Evolutionary conservation across 129 eudicot species (phyloP), one percentile per base, ranked within the genome.

Genomic region (Lonicera japonica): DNA sequence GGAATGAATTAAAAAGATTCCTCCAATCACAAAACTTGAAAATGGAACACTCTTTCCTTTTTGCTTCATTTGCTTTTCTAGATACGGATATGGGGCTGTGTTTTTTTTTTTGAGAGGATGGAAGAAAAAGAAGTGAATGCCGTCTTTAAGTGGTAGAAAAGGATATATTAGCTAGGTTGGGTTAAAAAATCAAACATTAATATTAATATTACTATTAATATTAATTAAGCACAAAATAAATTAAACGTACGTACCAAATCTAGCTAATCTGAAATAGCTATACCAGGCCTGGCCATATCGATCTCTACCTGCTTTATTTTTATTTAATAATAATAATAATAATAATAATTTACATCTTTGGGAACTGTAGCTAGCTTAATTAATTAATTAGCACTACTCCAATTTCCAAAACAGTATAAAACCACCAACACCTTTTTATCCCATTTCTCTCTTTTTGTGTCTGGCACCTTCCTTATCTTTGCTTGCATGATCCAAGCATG

Each of bases 11-110:
- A 29, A 73, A n/a, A 67, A 73, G 72, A 76, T 76, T 80, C 82
- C 91, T 83, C 95, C 91, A 89, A 89, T 83, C 86, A 88, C 84
- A 70, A 73, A 25, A 83, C 86, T 73, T 83, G 63, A 82, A 83
- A 82, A 78, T 79, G 80, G 57, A 69, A 41, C 61, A 8, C 45
- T 60, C 6, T 29, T 29, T 2, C 36, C n/a, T n/a, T n/a, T n/a
- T n/a, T n/a, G n/a, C n/a, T n/a, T n/a, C n/a, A n/a, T 29, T 63
- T 23, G 21, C 77, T 76, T 82, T 86, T 63, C 63, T 43, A 76
- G 86, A 83, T 87, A 81, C 82, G 83, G 75, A 80, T 77, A 81
- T 76, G 66, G 76, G 55, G 46, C 54, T 61, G 59, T 66, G 34
- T 54, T 25, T 62, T 58, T 62, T 58, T 58, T 51, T 13, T 25